These are phyloP conservation scores for Anisodus tanguticus DNA, from an alignment of 257 asterid genomes.

Conservation along the genomic window DNA sequence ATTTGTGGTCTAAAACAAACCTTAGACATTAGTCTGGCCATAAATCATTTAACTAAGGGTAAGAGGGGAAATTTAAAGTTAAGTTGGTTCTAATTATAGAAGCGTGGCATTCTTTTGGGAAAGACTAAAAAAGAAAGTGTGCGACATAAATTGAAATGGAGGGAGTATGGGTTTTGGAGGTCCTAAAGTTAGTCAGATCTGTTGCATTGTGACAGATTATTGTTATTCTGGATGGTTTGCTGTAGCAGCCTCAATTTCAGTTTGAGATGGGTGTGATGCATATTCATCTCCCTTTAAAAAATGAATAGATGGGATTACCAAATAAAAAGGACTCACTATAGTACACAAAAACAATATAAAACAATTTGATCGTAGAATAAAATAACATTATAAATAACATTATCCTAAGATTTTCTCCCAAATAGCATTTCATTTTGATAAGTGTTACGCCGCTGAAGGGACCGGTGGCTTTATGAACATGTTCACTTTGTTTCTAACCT, in stretches of 20 bases:
- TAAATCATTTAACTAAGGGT: no score
- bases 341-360: not conserved
- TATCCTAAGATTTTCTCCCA: not conserved
- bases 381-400: not conserved
- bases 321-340: not conserved
- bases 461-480: not conserved
- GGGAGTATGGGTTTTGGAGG: not conserved
- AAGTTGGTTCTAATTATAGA: no score
- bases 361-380: not conserved
- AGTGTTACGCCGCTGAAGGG: not conserved
- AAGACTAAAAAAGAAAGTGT: no score
- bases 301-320: not conserved
- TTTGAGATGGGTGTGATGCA: constrained; percentile 6
- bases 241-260: not conserved
- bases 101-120: no score
- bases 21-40: no score
- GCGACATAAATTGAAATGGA: no score
- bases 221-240: constrained; percentile 2
- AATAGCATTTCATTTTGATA: not conserved
- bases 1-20: no score
- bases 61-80: no score
- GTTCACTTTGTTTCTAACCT: not conserved
- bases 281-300: not conserved
- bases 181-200: constrained; percentile 9
- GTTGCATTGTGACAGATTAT: not conserved